Evolutionary conservation across 257 asterid genomes (phyloP), one percentile per base, ranked within the genome.

Genomic region (Penstemon eatonii): DNA sequence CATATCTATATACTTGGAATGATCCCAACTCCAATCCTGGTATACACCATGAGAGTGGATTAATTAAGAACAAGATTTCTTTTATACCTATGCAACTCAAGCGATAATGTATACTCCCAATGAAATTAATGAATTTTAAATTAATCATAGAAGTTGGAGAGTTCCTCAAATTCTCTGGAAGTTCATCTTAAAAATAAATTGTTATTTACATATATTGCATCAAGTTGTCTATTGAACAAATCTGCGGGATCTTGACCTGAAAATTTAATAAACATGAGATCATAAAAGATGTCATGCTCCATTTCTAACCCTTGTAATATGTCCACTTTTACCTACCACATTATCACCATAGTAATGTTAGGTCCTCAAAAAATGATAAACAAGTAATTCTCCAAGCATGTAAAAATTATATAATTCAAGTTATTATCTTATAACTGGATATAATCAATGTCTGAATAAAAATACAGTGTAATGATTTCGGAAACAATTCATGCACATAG

Each of bases 121-220:
- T 78, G 42, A 92, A 70, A 66, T 57, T 76, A 47, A 90, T 92
- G 83, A 88, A 84, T 2, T 97, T 96, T 25, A 92, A 57, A 52
- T 85, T 90, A 0, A 92, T 79, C 8, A 88, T 96, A 0, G 98
- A 92, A 18, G 98, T 93, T 0, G 96, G 97, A 3, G 98, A 90
- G 8, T 85, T 88, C 2, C 98, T 97, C 7, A 92, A 39, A 52
- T 79, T 92, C 46, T 75, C 67, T 0, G 98, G 98, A 3, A 88
- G 54, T 7, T 77, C 83, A 0, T 95, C 95, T 4, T 49, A 66
- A 40, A 92, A 92, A 36, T 75, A 78, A 43, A 82, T 88, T 73
- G 74, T 92, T 92, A 73, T 92, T 92, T 47, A 92, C 82, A 55
- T 90, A 88, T 2, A 92, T 82, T 0, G 98, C 98, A 55, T 90